Conservation (phyloP, 2,329 filamentous ascomycete genomes). For the Monosporascus sp. region DNA sequence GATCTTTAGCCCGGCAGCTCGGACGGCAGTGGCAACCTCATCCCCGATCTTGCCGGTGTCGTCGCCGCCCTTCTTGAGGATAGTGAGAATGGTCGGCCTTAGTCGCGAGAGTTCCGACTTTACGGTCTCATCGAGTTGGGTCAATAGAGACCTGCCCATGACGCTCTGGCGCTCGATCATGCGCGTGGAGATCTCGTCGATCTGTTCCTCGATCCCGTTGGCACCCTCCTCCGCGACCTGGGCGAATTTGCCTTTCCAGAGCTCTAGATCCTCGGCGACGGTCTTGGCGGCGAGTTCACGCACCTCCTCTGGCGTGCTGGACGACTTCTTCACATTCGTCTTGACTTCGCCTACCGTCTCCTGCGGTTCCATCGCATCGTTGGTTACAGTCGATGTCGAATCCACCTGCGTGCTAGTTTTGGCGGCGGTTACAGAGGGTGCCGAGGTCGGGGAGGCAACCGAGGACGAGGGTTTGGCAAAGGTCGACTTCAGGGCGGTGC, state of each 20-base stretch:
- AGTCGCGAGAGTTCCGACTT: constrained; percentile 59
- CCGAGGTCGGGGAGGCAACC: constrained; percentile 20
- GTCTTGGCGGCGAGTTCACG: constrained; percentile 58
- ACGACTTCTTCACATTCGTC: constrained; percentile 24
- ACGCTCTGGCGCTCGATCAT: constrained; percentile 59
- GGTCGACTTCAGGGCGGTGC: constrained; percentile 28
- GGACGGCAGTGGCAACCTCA: constrained; percentile 46
- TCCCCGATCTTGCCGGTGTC: constrained; percentile 38
- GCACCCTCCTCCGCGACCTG: constrained; percentile 79
- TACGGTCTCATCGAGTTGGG: constrained; percentile 64
- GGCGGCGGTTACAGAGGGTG: constrained; percentile 13
- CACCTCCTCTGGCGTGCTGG: constrained; percentile 45
- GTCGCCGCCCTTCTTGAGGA: constrained; percentile 53
- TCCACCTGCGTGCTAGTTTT: constrained; percentile 18
- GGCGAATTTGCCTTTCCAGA: constrained; percentile 86
- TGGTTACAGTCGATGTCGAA: constrained; percentile 9
- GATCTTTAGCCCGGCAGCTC: constrained; percentile 65
- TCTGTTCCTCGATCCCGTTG: constrained; percentile 64
- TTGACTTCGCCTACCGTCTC: constrained; percentile 15
- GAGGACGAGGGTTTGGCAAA: constrained; percentile 32
- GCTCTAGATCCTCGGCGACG: constrained; percentile 72
- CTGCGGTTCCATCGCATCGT: constrained; percentile 17
- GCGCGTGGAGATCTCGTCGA: constrained; percentile 52
- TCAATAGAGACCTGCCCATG: constrained; percentile 62
- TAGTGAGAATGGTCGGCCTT: constrained; percentile 60